Evolutionary conservation across 2,329 filamentous ascomycete genomes (phyloP).

Genomic region (Scedosporium apiospermum): DNA sequence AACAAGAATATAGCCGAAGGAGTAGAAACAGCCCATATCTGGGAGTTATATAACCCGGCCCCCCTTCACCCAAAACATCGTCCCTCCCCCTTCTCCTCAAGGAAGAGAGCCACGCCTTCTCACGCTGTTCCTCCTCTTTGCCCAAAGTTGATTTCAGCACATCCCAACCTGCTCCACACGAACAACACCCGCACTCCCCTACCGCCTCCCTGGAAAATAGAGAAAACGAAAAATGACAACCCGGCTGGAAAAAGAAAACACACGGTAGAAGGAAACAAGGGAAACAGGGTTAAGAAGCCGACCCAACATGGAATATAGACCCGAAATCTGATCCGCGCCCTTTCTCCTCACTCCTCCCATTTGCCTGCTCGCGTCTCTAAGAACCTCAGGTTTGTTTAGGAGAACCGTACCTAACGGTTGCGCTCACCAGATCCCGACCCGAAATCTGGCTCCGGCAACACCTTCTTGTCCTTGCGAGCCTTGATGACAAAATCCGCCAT

Average conservation of each 20-base stretch:
- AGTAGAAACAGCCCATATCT: background rate
- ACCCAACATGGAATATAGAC: background rate
- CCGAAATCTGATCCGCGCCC: background rate
- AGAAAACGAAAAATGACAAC: background rate
- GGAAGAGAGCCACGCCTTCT: background rate
- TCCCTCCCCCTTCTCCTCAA: background rate
- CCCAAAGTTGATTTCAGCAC: background rate
- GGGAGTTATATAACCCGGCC: background rate
- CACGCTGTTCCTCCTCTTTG: background rate
- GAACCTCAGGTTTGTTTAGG: background rate
- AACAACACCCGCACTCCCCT: background rate
- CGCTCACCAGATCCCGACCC: conserved; percentile 20
- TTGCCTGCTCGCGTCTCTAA: background rate
- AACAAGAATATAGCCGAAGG: background rate
- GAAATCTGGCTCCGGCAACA: conserved; percentile 53
- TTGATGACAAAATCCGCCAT: conserved; percentile 87
- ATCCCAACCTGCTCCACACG: background rate
- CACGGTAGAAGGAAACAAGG: background rate
- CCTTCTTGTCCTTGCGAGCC: conserved; percentile 72
- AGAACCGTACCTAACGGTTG: background rate
- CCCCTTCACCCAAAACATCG: background rate
- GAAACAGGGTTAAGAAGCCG: background rate
- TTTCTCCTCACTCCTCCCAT: background rate
- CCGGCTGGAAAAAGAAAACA: background rate
- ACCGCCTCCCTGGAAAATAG: conserved; percentile 1